Base-by-base conservation (phyloP, 257 asterid genomes). In the Verbascum thapsus region DNA sequence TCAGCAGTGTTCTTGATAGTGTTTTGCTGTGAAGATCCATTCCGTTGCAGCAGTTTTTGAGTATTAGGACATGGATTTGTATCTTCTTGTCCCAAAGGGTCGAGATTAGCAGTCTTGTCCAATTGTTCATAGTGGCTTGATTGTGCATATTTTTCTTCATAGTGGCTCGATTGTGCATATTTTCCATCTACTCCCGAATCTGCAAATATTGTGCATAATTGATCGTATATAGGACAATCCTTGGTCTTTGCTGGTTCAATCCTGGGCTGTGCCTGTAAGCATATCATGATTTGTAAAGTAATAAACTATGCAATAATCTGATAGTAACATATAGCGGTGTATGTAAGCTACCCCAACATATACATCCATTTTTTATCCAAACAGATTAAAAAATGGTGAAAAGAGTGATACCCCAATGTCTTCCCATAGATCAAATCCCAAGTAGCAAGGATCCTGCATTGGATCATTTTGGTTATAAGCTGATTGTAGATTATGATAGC, bases 151-250 rank as follows among this genome's bases (percentile, higher is more conserved):
- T 81, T 86, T 9, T 77, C 95, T 73, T 73, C 90, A 15, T 88
- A 91, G 80, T 91, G 98, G 76, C 98, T 91, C 47, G 98, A 91
- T 63, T 88, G 98, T 9, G 96, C 98, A 53, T 91, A 91, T 76
- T 81, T 86, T 9, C 98, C 98, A 66, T 86, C 92, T 40, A 85
- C 92, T 6, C 90, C 84, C 0, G 92, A 81, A 53, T 88, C 98
- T 38, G 90, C 96, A 77, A 91, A 91, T 74, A 91, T 91, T 8
- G 78, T 68, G 82, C 92, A 80, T 63, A 91, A 62, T 61, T 91
- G 95, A 38, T 81, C 95, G 42, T 81, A 91, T 17, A 91, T 86
- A 61, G 92, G 92, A 63, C 96, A 84, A 58, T 86, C 98, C 88
- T 84, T 91, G 41, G 74, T 71, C 91, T 86, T 91, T 56, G 77